A percentile compares a stretch with the other conserved stretches of the same genome.
Evolutionary conservation across 257 asterid species (phyloP).

Genomic region (Verbascum thapsus): DNA sequence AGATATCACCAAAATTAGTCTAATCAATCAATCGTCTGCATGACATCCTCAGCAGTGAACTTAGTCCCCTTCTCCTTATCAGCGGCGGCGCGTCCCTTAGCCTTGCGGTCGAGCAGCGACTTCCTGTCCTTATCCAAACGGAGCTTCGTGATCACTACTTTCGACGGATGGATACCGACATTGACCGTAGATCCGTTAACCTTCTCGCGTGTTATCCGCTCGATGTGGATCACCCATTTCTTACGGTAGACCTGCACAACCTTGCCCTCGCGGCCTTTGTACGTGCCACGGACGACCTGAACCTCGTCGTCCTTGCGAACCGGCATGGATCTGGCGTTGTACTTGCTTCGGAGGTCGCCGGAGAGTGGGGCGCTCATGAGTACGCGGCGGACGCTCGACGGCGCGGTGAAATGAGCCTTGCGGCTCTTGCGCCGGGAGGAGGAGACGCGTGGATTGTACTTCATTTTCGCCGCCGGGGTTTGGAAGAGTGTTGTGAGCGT

Average conservation of each 20-base stretch:
- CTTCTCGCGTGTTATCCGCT: constrained; percentile 84
- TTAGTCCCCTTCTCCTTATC: constrained; percentile 90
- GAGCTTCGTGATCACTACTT: constrained; percentile 73
- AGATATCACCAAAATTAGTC: constrained; percentile 9
- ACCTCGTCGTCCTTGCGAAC: constrained; percentile 92
- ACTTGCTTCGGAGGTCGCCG: constrained; percentile 63
- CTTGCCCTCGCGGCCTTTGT: constrained; percentile 89
- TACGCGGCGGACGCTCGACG: constrained; percentile 86
- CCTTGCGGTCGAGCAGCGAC: constrained; percentile 79
- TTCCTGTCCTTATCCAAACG: constrained; percentile 83
- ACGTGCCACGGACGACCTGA: constrained; percentile 82
- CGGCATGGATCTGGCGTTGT: constrained; percentile 81
- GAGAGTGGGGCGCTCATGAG: constrained; percentile 78
- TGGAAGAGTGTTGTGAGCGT: background rate
- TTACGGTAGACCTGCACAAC: constrained; percentile 84
- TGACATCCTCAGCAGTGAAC: constrained; percentile 74
- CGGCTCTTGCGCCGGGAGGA: constrained; percentile 88
- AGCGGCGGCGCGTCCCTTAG: constrained; percentile 81
- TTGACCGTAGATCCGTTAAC: constrained; percentile 85
- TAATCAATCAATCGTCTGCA: constrained; percentile 71
- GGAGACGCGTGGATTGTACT: constrained; percentile 75
- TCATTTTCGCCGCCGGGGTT: constrained; percentile 53
- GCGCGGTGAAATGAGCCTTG: constrained; percentile 93
- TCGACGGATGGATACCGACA: constrained; percentile 77
- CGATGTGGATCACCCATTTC: constrained; percentile 94